Evolutionary conservation across 169 alveolate genomes (phyloP), one percentile per base, ranked within the genome.

Genomic region (Cryptosporidium canis): DNA sequence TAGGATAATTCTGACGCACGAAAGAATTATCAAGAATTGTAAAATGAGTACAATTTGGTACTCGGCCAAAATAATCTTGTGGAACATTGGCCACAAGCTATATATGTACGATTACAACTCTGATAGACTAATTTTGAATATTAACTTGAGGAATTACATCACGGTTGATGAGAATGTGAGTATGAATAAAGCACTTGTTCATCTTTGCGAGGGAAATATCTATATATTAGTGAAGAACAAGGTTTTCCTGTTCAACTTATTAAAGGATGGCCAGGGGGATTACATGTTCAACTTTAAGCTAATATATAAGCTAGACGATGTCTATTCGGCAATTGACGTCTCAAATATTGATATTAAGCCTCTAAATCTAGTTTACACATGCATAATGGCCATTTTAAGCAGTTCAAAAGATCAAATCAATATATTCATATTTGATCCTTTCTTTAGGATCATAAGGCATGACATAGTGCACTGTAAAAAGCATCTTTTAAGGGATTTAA

Each of bases 331-430:
- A 4, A 55, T 70, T 3, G 84, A 70, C 16, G 53, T 33, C 31
- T 70, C 84, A 70, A 70, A 55, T 33, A 48, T 70, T 47, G 41
- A 35, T 27, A 35, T 51, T 6, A 16, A 29, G 31, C 41, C 41
- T n/a, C n/a, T 70, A 14, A 70, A 70, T 55, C 31, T 18, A n/a
- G 48, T 33, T 33, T 70, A 27, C 24, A 70, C 67, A 53, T 70
- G 84, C 33, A 51, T 70, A 0, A 70, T 51, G 47, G 47, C 84
- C 29, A 48, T 51, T 48, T 35, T 70, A 12, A 41, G 44, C 31
- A 70, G 53, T 55, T 70, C 84, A 4, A 70, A 47, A 37, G 84
- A 70, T 55, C 77, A 77, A 63, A 29, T 77, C 9, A 61, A 43
- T 39, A 43, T 77, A 29, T 33, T 77, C 43, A 58, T 58, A 21